Evolutionary conservation across 2,329 filamentous ascomycete species (phyloP).

Genomic region (Alternaria brassicicola): DNA sequence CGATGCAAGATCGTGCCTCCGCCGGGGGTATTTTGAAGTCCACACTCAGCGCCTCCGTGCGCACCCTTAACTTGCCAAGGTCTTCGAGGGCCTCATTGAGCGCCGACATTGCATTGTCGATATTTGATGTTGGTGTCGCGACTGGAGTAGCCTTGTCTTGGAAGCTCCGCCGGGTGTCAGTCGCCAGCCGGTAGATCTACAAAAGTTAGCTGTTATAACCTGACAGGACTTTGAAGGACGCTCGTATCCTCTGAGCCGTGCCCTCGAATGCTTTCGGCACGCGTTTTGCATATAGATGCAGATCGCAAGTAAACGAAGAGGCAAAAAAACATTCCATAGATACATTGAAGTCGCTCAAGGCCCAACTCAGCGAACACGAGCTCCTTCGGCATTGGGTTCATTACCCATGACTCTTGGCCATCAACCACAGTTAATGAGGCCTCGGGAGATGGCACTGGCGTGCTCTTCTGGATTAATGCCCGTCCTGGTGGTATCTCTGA

Average conservation of each 20-base stretch:
- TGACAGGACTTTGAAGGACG: not conserved
- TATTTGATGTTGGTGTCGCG: slow-evolving; percentile 24
- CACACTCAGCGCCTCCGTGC: slow-evolving; percentile 17
- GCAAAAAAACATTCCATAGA: not conserved
- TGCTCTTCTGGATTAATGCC: not conserved
- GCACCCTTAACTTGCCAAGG: slow-evolving; percentile 33
- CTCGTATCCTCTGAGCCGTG: not conserved
- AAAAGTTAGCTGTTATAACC: not conserved
- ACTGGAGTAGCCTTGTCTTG: slow-evolving; percentile 29
- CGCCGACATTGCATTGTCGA: slow-evolving; percentile 36
- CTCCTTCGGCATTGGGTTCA: not conserved
- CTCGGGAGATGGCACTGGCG: slow-evolving; percentile 19
- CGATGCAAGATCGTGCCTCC: slow-evolving; percentile 28
- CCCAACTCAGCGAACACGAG: not conserved
- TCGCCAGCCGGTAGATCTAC: slow-evolving; percentile 40
- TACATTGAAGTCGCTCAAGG: not conserved
- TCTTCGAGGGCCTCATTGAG: slow-evolving; percentile 37
- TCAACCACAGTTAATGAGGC: slow-evolving; percentile 18
- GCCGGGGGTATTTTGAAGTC: slow-evolving; percentile 22
- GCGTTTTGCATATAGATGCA: not conserved
- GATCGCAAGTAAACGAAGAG: not conserved
- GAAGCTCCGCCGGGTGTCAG: slow-evolving; percentile 31
- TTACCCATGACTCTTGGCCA: slow-evolving; percentile 31
- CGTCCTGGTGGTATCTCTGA: not conserved
- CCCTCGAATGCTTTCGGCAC: not conserved